Base-by-base conservation (phyloP, 1,284 basidiomycete genomes). In the Phylloporus sp. region DNA sequence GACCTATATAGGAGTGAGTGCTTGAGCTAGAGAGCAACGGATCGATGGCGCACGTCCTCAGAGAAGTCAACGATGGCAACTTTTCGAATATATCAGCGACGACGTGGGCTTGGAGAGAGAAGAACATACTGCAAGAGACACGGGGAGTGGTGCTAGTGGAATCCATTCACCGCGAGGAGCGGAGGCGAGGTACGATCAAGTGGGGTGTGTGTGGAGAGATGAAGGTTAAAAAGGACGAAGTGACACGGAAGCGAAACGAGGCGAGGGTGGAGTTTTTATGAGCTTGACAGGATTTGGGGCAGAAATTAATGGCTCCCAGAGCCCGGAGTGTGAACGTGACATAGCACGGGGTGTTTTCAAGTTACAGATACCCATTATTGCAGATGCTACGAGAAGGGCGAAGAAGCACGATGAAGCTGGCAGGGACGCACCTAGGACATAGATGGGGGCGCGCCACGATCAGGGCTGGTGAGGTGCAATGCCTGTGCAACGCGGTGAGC, bases 51-150 rank as follows among this genome's bases (percentile, higher is more conserved):
- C 72, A 89, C 89, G 74, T 90, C 81, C 76, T 89, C 83, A 20
- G 87, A 86, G 75, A 92, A 91, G 74, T 92, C 89, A 39, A 90
- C 86, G 68, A 91, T 91, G 13, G 86, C 88, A 64, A 91, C 89
- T 91, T 70, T n/a, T 54, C 64, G 54, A 37, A 39, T 37, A 63
- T 54, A 47, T 75, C 28, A 71, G 61, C 40, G 22, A 24, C 40
- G 42, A 10, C 52, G 47, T 32, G 29, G 13, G 55, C 39, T 24
- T 44, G 52, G 44, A 40, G 64, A 56, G 64, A 56, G 59, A 61
- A 47, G 63, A 42, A 82, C 88, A 60, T 66, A 91, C 90, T 91
- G 81, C 90, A 91, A 34, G 90, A 91, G 53, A 90, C 81, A 68
- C 82, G 84, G 31, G 88, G 86, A 8, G 84, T 81, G 34, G 66